Evolutionary conservation across 1,139 yeast genomes (phyloP).

Genomic region (Hanseniaspora sp.): DNA sequence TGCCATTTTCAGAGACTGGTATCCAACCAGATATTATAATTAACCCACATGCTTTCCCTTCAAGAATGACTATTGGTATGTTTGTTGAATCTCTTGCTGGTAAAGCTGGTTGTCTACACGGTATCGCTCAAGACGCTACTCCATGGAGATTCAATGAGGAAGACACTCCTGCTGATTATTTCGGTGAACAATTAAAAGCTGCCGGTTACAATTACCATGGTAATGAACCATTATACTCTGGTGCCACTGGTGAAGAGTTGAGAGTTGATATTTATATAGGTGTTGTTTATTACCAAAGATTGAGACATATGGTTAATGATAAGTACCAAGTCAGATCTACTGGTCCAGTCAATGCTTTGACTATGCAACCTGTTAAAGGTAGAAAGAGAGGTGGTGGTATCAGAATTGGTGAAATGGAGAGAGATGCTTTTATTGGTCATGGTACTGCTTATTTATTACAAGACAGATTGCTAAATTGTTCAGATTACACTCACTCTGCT

Average conservation of each 20-base stretch:
- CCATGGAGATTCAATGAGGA: slow-evolving; percentile 90
- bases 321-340: slow-evolving; percentile 98
- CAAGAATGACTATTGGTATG: slow-evolving; percentile 99
- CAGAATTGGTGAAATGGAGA: slow-evolving; percentile 99
- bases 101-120: slow-evolving; percentile 95
- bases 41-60: slow-evolving; percentile 98
- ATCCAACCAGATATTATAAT: slow-evolving; percentile 95
- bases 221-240: slow-evolving; percentile 97
- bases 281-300: slow-evolving; percentile 92
- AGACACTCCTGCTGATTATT: slow-evolving; percentile 94
- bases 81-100: slow-evolving; percentile 96
- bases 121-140: slow-evolving; percentile 93
- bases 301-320: slow-evolving; percentile 99
- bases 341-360: slow-evolving; percentile 91
- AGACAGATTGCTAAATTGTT: slow-evolving; percentile 88
- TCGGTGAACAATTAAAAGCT: slow-evolving; percentile 76
- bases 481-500: slow-evolving; percentile 87
- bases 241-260: slow-evolving; percentile 96
- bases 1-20: slow-evolving; percentile 95
- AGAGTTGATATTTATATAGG: slow-evolving; percentile 94
- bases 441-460: slow-evolving; percentile 95
- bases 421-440: slow-evolving; percentile 97
- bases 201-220: slow-evolving; percentile 98
- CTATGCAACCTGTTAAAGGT: slow-evolving; percentile 99
- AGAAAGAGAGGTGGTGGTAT: slow-evolving; percentile 99